phyloP scores from a whole-genome alignment of 305 asterid species.

The Ilex paraguariensis region DNA sequence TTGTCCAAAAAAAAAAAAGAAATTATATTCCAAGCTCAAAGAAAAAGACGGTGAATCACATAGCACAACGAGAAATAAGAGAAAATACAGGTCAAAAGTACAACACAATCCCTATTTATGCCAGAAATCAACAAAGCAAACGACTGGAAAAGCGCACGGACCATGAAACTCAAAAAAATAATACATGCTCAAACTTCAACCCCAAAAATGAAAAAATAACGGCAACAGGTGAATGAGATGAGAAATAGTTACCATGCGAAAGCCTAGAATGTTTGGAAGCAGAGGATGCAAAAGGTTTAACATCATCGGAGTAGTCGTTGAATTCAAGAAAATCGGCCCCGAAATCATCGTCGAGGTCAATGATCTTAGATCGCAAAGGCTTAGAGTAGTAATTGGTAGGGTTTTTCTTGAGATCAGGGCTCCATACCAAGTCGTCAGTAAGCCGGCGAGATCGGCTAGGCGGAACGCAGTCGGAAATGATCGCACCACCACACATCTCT shows the following conservation, averaged over 20 bases:
- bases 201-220: not conserved
- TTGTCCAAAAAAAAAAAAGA: no score
- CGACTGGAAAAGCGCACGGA: no score
- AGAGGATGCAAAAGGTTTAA: constrained; percentile 46
- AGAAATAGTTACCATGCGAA: constrained; percentile 21
- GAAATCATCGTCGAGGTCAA: constrained; percentile 60
- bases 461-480: constrained; percentile 50
- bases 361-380: constrained; percentile 49
- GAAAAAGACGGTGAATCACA: no score
- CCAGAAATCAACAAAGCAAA: not conserved
- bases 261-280: constrained; percentile 34
- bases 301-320: constrained; percentile 59
- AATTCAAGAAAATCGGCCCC: constrained; percentile 89
- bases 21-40: no score
- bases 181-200: not conserved
- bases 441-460: constrained; percentile 67
- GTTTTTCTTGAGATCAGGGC: constrained; percentile 34
- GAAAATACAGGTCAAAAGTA: no score
- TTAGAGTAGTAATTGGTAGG: constrained; percentile 36
- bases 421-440: constrained; percentile 63
- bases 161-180: no score
- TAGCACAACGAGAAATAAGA: no score
- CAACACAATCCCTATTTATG: no score
- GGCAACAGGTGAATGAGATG: not conserved
- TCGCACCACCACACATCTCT: constrained; percentile 89